These are phyloP conservation scores for Hypomontagnella submonticulosa DNA, from an alignment of 495 filamentous ascomycete species.

Conservation along the genomic window DNA sequence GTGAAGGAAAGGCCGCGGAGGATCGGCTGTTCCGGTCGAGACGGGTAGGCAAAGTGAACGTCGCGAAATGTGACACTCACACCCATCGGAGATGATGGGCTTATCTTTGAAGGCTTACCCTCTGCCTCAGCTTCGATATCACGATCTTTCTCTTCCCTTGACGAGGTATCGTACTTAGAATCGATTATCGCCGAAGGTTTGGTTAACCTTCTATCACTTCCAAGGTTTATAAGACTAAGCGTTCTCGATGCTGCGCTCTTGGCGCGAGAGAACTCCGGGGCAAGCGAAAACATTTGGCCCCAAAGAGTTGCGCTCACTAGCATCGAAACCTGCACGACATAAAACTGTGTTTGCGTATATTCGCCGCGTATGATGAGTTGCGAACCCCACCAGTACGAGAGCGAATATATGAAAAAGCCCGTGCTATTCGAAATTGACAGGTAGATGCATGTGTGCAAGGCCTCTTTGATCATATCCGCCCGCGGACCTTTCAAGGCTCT, in stretches of 20 bases:
- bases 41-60: constrained; percentile 70
- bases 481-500: constrained; percentile 51
- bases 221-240: constrained; percentile 54
- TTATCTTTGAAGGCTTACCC: constrained; percentile 35
- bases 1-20: constrained; percentile 64
- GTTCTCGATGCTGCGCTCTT: constrained; percentile 57
- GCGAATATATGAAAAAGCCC: constrained; percentile 46
- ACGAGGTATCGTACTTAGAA: background rate
- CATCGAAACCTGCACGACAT: constrained; percentile 69
- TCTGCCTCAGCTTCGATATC: constrained; percentile 54
- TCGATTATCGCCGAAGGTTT: constrained; percentile 9
- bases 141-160: constrained; percentile 9
- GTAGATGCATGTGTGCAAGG: constrained; percentile 53
- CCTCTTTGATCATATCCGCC: constrained; percentile 50
- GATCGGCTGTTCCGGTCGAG: constrained; percentile 58
- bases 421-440: constrained; percentile 58
- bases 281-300: constrained; percentile 70
- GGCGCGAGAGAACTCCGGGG: constrained; percentile 67
- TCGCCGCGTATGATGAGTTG: constrained; percentile 62
- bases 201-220: constrained; percentile 25
- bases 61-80: constrained; percentile 63
- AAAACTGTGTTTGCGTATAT: constrained; percentile 68
- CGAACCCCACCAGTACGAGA: constrained; percentile 74
- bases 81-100: constrained; percentile 1
- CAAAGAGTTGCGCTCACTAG: constrained; percentile 67